These are phyloP conservation scores for Coniochaeta prunicola DNA, from an alignment of 2,329 filamentous ascomycete genomes.

Conservation along the genomic window DNA sequence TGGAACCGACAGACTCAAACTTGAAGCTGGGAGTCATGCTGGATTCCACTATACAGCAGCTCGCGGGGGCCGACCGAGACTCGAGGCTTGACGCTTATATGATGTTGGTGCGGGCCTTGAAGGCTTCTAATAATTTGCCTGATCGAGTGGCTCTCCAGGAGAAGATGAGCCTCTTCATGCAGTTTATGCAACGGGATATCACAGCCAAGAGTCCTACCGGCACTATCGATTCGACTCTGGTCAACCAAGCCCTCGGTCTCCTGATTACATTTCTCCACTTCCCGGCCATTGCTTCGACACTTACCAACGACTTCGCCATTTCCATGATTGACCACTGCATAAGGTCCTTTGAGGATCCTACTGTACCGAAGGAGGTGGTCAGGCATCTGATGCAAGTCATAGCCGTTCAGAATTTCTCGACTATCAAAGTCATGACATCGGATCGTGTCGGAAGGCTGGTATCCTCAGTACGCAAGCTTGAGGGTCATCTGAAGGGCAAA, in stretches of 20 bases:
- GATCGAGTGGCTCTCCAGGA: constrained; percentile 63
- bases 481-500: constrained; percentile 69
- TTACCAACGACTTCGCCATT: constrained; percentile 70
- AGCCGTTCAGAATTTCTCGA: constrained; percentile 69
- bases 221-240: constrained; percentile 58
- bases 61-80: constrained; percentile 66
- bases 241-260: constrained; percentile 71
- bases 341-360: constrained; percentile 59
- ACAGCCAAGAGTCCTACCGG: constrained; percentile 50
- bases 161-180: constrained; percentile 70
- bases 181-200: constrained; percentile 81
- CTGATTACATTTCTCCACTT: constrained; percentile 72
- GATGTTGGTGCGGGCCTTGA: constrained; percentile 67
- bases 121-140: constrained; percentile 75
- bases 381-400: constrained; percentile 76
- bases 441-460: constrained; percentile 67
- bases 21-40: constrained; percentile 71
- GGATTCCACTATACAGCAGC: constrained; percentile 74
- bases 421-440: constrained; percentile 62
- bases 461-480: constrained; percentile 62
- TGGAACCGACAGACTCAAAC: constrained; percentile 23
- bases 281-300: constrained; percentile 57
- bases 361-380: constrained; percentile 67
- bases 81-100: constrained; percentile 81
- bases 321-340: constrained; percentile 80